A percentile compares a stretch with the other conserved stretches of the same genome.
Evolutionary conservation across 31 red algal genomes (phyloP).

Genomic region (Asparagopsis taxiformis): DNA sequence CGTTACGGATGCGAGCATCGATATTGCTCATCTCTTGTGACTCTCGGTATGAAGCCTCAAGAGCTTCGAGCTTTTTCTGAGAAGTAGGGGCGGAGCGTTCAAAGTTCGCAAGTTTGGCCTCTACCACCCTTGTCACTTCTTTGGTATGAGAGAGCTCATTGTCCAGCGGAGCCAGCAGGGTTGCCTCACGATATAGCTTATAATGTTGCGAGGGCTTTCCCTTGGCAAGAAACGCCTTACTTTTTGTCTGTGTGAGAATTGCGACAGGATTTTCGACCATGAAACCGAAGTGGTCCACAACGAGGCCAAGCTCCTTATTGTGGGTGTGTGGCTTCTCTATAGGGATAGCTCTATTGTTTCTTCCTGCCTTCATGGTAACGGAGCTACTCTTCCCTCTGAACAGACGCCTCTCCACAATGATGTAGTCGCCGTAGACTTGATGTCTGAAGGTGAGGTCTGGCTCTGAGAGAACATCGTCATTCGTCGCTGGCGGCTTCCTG

Average conservation of each 20-base stretch:
- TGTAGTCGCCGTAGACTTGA: slow-evolving; percentile 82
- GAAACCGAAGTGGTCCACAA: slow-evolving; percentile 81
- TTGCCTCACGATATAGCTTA: slow-evolving; percentile 85
- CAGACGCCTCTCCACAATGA: slow-evolving; percentile 75
- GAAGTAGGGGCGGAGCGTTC: slow-evolving; percentile 35
- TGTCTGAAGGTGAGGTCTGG: slow-evolving; percentile 62
- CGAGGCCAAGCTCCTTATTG: slow-evolving; percentile 61
- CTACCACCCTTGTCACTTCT: slow-evolving; percentile 18
- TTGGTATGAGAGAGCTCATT: slow-evolving; percentile 48
- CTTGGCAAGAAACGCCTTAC: slow-evolving; percentile 76
- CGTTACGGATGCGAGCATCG: slow-evolving; percentile 24
- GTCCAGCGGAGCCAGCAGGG: slow-evolving; percentile 66
- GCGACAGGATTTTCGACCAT: slow-evolving; percentile 93
- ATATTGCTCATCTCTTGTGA: slow-evolving; percentile 68
- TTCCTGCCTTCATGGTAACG: slow-evolving; percentile 24
- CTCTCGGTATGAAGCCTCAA: slow-evolving; percentile 55
- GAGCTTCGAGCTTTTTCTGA: slow-evolving; percentile 31
- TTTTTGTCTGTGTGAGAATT: slow-evolving; percentile 90
- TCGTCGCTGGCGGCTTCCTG: slow-evolving; percentile 13
- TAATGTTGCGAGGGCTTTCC: slow-evolving; percentile 74
- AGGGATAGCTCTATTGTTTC: slow-evolving; percentile 3
- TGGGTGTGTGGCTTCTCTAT: slow-evolving; percentile 55
- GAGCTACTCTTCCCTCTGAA: slow-evolving; percentile 6
- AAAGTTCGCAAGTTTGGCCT: slow-evolving; percentile 22
- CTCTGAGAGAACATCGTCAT: background rate